Conservation (phyloP, 345 rosid genomes). For the Clarkia xantiana region DNA sequence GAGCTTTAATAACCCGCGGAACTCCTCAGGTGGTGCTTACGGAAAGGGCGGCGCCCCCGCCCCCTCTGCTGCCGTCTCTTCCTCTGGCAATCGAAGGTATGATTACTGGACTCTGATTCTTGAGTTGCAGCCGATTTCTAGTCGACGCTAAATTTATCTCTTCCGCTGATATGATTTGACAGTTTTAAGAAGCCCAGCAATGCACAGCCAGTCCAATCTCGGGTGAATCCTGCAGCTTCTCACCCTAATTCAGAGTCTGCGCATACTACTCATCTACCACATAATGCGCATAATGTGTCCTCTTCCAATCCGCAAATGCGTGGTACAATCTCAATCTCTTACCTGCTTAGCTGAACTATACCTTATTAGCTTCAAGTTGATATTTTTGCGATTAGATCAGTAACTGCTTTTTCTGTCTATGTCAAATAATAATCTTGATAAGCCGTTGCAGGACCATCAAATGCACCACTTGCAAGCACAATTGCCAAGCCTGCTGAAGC, state of each 20-base stretch:
- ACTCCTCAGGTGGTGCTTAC: slow-evolving; percentile 45
- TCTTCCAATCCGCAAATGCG: slow-evolving; percentile 34
- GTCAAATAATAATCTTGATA: not conserved
- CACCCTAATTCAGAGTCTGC: slow-evolving; percentile 24
- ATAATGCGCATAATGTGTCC: slow-evolving; percentile 41
- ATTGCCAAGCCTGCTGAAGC: slow-evolving; percentile 29
- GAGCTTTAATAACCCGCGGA: slow-evolving; percentile 57
- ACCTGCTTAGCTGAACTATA: too few relatives aligned
- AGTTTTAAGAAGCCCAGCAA: slow-evolving; percentile 62
- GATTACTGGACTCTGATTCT: not conserved
- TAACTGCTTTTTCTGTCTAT: not conserved
- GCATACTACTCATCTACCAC: slow-evolving; percentile 16
- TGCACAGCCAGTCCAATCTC: slow-evolving; percentile 60
- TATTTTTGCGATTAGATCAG: not conserved
- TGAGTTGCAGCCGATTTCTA: not conserved
- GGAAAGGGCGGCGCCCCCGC: slow-evolving; percentile 58
- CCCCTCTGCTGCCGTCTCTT: slow-evolving; percentile 43
- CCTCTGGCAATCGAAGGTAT: slow-evolving; percentile 44
- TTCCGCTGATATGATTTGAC: not conserved
- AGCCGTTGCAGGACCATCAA: slow-evolving; percentile 23
- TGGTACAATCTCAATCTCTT: slow-evolving; percentile 24
- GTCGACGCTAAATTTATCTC: not conserved
- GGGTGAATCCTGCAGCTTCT: slow-evolving; percentile 31
- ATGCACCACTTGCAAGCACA: slow-evolving; percentile 25
- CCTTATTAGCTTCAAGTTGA: not conserved